Evolutionary conservation across 2,329 filamentous ascomycete genomes (phyloP).

Genomic region (Corinectria fuckeliana): DNA sequence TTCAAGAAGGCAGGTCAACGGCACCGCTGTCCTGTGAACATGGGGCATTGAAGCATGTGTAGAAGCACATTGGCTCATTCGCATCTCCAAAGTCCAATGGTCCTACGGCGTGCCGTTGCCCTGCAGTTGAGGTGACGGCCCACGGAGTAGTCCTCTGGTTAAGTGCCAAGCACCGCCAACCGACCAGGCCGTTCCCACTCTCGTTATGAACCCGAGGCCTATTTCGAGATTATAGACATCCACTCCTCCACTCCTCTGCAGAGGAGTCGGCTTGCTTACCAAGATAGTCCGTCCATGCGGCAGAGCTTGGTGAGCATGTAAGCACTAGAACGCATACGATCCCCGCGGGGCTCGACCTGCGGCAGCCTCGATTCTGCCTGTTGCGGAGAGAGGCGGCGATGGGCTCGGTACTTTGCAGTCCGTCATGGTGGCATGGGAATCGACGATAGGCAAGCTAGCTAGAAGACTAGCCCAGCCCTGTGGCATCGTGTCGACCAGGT

Average conservation of each 20-base stretch:
- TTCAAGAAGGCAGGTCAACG: neutral
- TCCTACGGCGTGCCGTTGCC: no score
- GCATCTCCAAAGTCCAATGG: no score
- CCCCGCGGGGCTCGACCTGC: neutral
- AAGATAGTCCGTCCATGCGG: neutral
- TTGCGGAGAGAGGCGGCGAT: neutral
- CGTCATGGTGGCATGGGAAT: neutral
- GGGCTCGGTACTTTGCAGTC: no score
- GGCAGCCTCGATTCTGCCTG: neutral
- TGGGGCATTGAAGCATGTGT: neutral
- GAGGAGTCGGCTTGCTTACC: constrained; percentile 17
- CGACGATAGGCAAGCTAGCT: neutral
- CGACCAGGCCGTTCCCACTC: neutral
- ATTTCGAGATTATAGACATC: constrained; percentile 11
- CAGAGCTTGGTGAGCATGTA: constrained; percentile 10
- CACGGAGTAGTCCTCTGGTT: neutral
- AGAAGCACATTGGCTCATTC: neutral
- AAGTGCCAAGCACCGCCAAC: neutral
- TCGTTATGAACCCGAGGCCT: neutral
- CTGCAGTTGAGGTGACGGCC: constrained; percentile 4
- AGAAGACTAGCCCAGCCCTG: neutral
- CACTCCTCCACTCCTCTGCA: constrained; percentile 17
- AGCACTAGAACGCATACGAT: constrained; percentile 20
- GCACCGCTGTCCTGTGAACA: neutral
- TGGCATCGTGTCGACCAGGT: neutral